Evolutionary conservation across 176 grass and related monocot genomes (phyloP).

Genomic region (Carex pumila): DNA sequence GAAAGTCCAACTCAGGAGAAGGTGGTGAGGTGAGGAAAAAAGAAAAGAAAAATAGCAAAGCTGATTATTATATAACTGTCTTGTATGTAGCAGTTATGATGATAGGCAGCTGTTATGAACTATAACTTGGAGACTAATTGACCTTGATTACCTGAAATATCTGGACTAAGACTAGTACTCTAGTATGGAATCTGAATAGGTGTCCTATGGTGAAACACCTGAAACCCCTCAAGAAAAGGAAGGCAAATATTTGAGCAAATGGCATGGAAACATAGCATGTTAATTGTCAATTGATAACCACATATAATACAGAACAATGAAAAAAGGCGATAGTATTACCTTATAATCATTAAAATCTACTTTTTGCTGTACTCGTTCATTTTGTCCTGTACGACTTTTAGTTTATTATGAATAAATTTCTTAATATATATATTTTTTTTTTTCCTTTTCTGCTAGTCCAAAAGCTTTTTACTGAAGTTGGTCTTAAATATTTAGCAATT

Average conservation of each 20-base stretch:
- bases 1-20: slow-evolving; percentile 99
- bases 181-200: not conserved
- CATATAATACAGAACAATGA: not conserved
- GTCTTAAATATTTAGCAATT: not conserved
- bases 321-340: not conserved
- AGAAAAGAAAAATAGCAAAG: not conserved
- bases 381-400: not conserved
- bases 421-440: slow-evolving; percentile 1
- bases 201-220: not conserved
- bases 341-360: not conserved
- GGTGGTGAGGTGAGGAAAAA: slow-evolving; percentile 81
- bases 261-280: no score
- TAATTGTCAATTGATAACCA: not conserved
- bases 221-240: no score
- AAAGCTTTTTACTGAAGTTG: not conserved
- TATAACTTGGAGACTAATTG: not conserved
- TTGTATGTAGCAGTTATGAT: not conserved
- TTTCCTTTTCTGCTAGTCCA: not conserved
- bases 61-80: not conserved
- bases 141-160: not conserved
- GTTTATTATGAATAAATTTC: slow-evolving; percentile 17
- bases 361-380: not conserved
- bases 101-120: not conserved
- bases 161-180: not conserved
- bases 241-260: no score